Base-by-base conservation (phyloP, 78 protist genomes). In the Pigoraptor vietnamica region DNA sequence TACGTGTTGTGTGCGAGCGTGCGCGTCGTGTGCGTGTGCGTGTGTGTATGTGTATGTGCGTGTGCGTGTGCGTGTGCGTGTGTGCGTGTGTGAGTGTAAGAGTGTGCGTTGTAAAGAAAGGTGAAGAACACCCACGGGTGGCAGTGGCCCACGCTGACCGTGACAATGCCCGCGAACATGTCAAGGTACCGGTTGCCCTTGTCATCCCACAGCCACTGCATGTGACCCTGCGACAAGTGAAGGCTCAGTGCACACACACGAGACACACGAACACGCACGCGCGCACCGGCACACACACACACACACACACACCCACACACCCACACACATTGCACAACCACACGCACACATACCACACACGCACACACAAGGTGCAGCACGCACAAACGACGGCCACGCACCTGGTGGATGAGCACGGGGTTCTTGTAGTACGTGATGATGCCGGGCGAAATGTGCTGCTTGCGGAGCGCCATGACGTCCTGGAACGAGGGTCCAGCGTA, bases 101-200 rank as follows among this genome's bases (percentile, higher is more conserved):
- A 21, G 83, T 79, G n/a, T n/a, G n/a, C n/a, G n/a, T n/a, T n/a
- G n/a, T n/a, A n/a, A n/a, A n/a, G n/a, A n/a, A n/a, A n/a, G n/a
- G n/a, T n/a, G n/a, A n/a, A n/a, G n/a, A n/a, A n/a, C 21, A 93
- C 93, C 24, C n/a, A 0, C 34, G 96, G 96, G 91, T 95, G 95
- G 83, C 94, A 87, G 93, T 95, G 96, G 24, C 96, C 96, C 32
- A 37, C 34, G 92, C 90, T 93, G 83, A 32, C 29, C 33, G 92
- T 93, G 90, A 81, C 96, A n/a, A 94, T 94, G 56, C 96, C 96
- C 35, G 91, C 21, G 1, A 91, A 25, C 39, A 93, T 91, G 87
- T 94, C 96, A n/a, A 94, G 91, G 86, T 29, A 91, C 35, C 90
- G 6, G 24, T 14, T 34, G 83, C 93, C 93, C 35, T 91, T 81